These are phyloP conservation scores for Parmelia sp. DNA, from an alignment of 495 filamentous ascomycete genomes.

Conservation along the genomic window DNA sequence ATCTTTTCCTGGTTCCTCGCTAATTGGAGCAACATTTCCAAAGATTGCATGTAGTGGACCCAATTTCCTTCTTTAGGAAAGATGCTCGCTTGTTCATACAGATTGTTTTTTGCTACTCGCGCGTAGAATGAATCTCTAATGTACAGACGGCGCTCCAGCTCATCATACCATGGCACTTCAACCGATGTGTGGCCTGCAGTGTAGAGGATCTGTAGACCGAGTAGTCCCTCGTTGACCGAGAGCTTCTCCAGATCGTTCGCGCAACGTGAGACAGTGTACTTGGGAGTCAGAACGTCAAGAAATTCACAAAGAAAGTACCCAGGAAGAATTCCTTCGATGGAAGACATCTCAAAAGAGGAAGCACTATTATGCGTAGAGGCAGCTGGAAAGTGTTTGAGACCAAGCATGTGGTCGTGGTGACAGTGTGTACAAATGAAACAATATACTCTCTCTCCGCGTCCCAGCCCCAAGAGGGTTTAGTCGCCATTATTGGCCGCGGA, in stretches of 20 bases:
- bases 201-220: slow-evolving; percentile 35
- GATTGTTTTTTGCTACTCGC: slow-evolving; percentile 21
- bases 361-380: slow-evolving; percentile 31
- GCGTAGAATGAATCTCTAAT: slow-evolving; percentile 41
- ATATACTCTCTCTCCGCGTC: slow-evolving; percentile 32
- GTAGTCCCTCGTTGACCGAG: slow-evolving; percentile 6
- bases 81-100: slow-evolving; percentile 32
- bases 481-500: slow-evolving; percentile 28
- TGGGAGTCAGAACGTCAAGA: slow-evolving; percentile 27
- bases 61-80: slow-evolving; percentile 33
- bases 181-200: slow-evolving; percentile 41
- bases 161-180: slow-evolving; percentile 38
- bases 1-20: slow-evolving; percentile 14
- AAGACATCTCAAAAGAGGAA: slow-evolving; percentile 30
- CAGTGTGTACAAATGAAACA: slow-evolving; percentile 38
- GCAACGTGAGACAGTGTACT: slow-evolving; percentile 35
- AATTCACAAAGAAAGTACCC: slow-evolving; percentile 32
- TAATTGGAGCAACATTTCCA: slow-evolving; percentile 29
- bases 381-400: slow-evolving; percentile 30
- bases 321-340: slow-evolving; percentile 32
- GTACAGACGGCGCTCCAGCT: slow-evolving; percentile 34
- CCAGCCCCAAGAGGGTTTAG: slow-evolving; percentile 29
- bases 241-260: slow-evolving; percentile 30
- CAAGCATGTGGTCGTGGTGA: slow-evolving; percentile 40
- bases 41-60: slow-evolving; percentile 30